Evolutionary conservation across 202 grass and related monocot genomes (phyloP).

Genomic region (Dendrocalamus latiflorus): DNA sequence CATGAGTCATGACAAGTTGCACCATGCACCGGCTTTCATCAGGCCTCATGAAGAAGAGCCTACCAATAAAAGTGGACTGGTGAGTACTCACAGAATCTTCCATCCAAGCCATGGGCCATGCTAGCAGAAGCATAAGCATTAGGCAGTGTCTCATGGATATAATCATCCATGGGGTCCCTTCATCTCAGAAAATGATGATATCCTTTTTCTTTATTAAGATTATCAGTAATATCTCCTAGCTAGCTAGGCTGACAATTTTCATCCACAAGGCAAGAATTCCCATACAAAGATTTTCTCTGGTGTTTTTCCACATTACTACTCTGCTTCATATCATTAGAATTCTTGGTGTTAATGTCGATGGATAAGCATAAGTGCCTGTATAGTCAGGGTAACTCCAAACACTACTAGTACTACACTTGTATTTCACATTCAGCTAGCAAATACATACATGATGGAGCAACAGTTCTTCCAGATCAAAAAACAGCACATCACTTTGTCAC

Average conservation of each 20-base stretch:
- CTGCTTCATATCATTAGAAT: too few species aligned
- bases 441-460: not conserved
- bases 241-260: too few species aligned
- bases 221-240: too few species aligned
- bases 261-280: too few species aligned
- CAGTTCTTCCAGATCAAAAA: not conserved
- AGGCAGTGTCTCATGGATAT: not conserved
- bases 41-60: not conserved
- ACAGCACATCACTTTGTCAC: not conserved
- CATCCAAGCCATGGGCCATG: not conserved
- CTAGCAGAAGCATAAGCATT: not conserved
- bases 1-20: not conserved
- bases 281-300: too few species aligned
- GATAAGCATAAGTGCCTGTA: not conserved
- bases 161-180: not conserved
- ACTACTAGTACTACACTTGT: not conserved
- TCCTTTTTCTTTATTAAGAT: not conserved
- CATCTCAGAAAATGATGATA: not conserved
- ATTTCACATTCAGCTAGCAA: not conserved
- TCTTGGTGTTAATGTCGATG: too few species aligned
- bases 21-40: not conserved
- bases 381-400: not conserved
- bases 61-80: not conserved
- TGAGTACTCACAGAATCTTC: not conserved
- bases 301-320: not conserved